Evolutionary conservation across 352 stramenopile species (phyloP), one percentile per base, ranked within the genome.

Genomic region (Globisporangium cystogenes): DNA sequence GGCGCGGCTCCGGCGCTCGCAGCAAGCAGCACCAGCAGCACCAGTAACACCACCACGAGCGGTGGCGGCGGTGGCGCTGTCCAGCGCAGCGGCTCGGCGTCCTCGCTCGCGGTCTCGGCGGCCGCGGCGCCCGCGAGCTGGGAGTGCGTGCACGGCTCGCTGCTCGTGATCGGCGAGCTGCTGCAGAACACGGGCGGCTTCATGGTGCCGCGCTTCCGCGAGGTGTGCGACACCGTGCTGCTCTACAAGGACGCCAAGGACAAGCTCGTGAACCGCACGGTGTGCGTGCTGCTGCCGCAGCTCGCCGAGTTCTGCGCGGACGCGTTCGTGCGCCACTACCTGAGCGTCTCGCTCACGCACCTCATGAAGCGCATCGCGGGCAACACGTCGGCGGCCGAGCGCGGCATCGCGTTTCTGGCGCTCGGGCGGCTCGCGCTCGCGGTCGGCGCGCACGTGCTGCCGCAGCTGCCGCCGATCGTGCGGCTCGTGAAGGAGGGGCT

Each of bases 181-280:
- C 74, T 99, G 29, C 75, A 96, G 11, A 88, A 98, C 62, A 97
- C 96, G 5, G 82, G 93, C 1, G 68, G 82, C n/a, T 99, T 99
- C 65, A 98, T 99, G 83, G 72, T 98, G 29, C 96, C 97, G 8
- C 82, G 97, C 7, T 99, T 98, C 65, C 91, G 96, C 51, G 94
- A 98, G 79, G 80, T 98, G 20, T 98, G 96, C 51, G 76, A 93
- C 43, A 96, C 90, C 7, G 92, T 99, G 2, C 59, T 99, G 43
- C 71, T 83, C 10, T 98, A 98, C 68, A 95, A 92, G 33, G 77
- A 97, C 47, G 72, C 78, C 16, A 97, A 97, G 55, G 76, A 90
- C 40, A 84, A 82, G 47, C 71, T 90, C 8, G 78, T 99, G 44
- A 93, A 67, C 33, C 77, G 81, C 3, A 78, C 77, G 0, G 82